Percentiles rank a stretch among this genome's conserved stretches.
These are phyloP conservation scores for Corchorus olitorius DNA, from an alignment of 345 rosid species.

Conservation along the genomic window DNA sequence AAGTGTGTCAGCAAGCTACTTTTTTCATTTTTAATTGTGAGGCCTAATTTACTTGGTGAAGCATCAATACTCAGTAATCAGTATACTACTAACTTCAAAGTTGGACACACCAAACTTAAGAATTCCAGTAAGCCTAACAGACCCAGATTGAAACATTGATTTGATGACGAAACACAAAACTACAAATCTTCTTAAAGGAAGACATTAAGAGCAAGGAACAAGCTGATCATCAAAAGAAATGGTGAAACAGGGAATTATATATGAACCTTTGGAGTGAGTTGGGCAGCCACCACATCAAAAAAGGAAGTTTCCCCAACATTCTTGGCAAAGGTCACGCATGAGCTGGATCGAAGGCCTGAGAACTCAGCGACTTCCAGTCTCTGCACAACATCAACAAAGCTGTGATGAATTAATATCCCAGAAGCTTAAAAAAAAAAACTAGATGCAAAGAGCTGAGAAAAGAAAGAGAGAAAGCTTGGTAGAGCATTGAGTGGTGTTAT, in stretches of 20 bases:
- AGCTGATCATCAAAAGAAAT: background rate
- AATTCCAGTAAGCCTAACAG: background rate
- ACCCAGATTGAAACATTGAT: background rate
- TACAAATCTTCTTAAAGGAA: background rate
- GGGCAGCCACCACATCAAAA: slow-evolving; percentile 72
- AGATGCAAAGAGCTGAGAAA: background rate
- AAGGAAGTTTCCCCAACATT: slow-evolving; percentile 59
- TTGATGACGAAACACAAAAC: background rate
- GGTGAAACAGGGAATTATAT: background rate
- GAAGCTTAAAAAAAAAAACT: slow-evolving; percentile 10
- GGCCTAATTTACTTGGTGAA: too few relatives aligned
- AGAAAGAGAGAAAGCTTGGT: slow-evolving; percentile 50
- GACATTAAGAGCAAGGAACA: background rate
- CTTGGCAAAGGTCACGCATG: slow-evolving; percentile 36
- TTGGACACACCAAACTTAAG: background rate
- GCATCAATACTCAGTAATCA: background rate
- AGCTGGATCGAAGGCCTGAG: slow-evolving; percentile 64
- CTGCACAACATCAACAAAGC: slow-evolving; percentile 36
- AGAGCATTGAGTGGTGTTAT: slow-evolving; percentile 78
- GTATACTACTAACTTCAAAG: background rate
- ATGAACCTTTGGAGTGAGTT: slow-evolving; percentile 68
- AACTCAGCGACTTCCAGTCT: slow-evolving; percentile 73
- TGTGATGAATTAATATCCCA: slow-evolving; percentile 1
- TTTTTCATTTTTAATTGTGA: too few relatives aligned
- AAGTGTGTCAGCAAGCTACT: too few relatives aligned